Conservation (phyloP, 345 rosid genomes). For the Eucalyptus paniculata region DNA sequence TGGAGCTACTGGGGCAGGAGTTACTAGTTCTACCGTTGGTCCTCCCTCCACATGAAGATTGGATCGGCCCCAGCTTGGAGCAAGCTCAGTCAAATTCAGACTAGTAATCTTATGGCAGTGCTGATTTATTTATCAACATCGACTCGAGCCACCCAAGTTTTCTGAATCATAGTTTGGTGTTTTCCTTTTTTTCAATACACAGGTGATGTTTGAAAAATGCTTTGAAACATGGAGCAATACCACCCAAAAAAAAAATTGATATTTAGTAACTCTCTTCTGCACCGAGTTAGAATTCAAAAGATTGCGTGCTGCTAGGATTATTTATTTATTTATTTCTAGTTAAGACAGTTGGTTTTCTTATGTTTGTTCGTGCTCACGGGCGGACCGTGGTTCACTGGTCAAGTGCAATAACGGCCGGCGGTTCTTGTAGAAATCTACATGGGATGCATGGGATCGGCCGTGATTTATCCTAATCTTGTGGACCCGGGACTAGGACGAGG, state of each 20-base stretch:
- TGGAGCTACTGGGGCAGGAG: slow-evolving; percentile 99
- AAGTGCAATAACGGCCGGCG: neutral
- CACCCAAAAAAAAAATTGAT: neutral
- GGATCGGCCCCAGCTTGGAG: neutral
- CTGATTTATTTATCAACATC: neutral
- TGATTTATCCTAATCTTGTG: neutral
- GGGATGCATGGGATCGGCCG: neutral
- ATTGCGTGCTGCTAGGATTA: neutral
- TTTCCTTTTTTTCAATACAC: neutral
- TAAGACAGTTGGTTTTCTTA: neutral
- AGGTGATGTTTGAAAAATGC: neutral
- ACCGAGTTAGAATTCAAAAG: neutral
- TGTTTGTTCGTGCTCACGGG: neutral
- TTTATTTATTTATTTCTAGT: neutral
- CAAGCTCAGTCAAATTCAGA: neutral
- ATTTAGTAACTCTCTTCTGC: neutral
- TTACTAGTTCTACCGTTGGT: slow-evolving; percentile 19
- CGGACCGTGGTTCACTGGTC: neutral
- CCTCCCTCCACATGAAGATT: neutral
- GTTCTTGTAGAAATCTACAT: neutral
- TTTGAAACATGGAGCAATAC: neutral
- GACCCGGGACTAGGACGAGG: neutral
- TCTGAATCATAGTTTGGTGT: neutral
- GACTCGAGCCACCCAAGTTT: neutral
- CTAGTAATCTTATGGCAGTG: neutral